Base-by-base conservation (phyloP, 2,329 filamentous ascomycete genomes). In the Clonostachys rosea region DNA sequence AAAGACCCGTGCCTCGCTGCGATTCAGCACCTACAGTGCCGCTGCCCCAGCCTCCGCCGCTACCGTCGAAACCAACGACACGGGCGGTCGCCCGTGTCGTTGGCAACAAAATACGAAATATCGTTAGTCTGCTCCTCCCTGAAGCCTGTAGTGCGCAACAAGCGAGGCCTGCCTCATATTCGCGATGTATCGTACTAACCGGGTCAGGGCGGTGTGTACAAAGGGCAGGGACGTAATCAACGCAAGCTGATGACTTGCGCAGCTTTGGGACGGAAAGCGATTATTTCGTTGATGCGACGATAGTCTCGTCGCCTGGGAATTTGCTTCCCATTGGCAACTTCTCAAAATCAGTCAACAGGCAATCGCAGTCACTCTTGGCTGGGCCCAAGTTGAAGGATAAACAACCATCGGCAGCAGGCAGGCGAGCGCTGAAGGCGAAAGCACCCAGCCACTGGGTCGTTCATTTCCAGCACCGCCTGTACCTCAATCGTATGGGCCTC, bases 11-110 rank as follows among this genome's bases (percentile, higher is more conserved):
- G 70, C 71, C 46, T 82, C 79, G 2, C 66, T 78, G 48, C 79
- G 79, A 55, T 78, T 73, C 63, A 81, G 78, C 71, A 78, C 78
- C 51, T 81, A 78, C 67, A 81, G 78, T 70, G 76, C 77, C 65
- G 68, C 76, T 11, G 69, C 78, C 8, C 77, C 77, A 13, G 80
- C 78, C n/a, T n/a, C n/a, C 63, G 80, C 85, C 18, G 68, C 75
- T 46, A 79, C 76, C 34, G 65, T 78, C 49, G 67, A 64, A 54
- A 77, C 74, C 24, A 74, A 63, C 54, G 78, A 82, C 63, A 79
- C 77, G 6, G 6, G 24, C 24, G 24, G 8, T 7, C 24, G 24
- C 24, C 24, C 24, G 24, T 24, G 24, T 8, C 24, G 2, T 8
- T 24, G 24, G 24, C 24, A 24, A 8, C 24, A 7, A 24, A 6